phyloP scores from a whole-genome alignment of 192 early-diverging fungal species.

The Gonapodya prolifera region DNA sequence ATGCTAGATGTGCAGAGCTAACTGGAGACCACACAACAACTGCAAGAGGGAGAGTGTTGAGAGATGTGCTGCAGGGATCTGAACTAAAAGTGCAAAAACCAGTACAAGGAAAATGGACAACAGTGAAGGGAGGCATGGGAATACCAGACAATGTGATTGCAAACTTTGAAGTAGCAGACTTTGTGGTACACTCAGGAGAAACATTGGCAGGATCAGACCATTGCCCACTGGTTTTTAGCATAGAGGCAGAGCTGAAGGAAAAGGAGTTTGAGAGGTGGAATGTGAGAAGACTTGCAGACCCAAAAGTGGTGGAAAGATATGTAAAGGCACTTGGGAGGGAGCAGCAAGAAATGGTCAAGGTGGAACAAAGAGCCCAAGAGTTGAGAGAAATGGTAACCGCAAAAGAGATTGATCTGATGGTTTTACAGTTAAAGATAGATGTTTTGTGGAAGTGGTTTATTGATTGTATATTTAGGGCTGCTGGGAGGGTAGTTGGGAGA shows the following conservation, averaged over 20 bases:
- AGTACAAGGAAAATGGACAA: not conserved
- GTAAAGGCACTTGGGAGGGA: not conserved
- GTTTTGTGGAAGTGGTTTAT: too few relatives aligned
- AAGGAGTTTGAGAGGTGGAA: not conserved
- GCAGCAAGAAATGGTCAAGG: not conserved
- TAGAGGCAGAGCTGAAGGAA: not conserved
- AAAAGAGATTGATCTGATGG: not conserved
- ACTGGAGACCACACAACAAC: too few relatives aligned
- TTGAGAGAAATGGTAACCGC: not conserved
- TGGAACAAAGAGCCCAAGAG: not conserved
- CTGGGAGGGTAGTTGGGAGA: not conserved
- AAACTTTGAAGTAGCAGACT: not conserved
- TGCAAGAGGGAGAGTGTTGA: too few relatives aligned
- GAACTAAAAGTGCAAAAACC: not conserved
- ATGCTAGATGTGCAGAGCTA: too few relatives aligned
- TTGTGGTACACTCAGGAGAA: not conserved
- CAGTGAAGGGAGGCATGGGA: not conserved
- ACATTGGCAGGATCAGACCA: not conserved
- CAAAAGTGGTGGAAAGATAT: not conserved
- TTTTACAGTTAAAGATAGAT: not conserved
- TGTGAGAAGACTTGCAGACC: not conserved
- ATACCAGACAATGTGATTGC: not conserved
- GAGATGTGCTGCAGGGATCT: too few relatives aligned
- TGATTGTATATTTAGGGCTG: not conserved
- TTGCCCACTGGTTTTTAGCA: not conserved